Evolutionary conservation across 2,329 filamentous ascomycete species (phyloP).

Genomic region (Aschersonia sp.): DNA sequence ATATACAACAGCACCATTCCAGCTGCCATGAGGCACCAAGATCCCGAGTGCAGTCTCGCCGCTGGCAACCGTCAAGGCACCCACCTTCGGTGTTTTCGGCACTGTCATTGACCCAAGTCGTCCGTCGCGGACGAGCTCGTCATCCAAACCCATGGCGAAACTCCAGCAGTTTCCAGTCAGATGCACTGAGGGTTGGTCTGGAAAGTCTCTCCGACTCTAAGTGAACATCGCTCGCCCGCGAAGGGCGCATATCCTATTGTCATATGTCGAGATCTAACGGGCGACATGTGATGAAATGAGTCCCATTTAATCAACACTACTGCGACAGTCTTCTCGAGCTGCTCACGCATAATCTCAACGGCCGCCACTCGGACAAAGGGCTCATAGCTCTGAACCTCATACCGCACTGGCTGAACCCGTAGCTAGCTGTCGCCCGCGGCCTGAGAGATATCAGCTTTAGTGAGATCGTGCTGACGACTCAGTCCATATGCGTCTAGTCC

Average conservation of each 20-base stretch:
- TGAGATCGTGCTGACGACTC: constrained; percentile 4
- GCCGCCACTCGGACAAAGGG: constrained; percentile 48
- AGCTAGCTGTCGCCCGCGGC: constrained; percentile 47
- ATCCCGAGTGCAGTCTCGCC: constrained; percentile 7
- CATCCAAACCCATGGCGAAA: constrained; percentile 31
- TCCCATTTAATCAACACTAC: constrained; percentile 59
- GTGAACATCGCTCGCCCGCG: constrained; percentile 51
- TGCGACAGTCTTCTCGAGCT: constrained; percentile 45
- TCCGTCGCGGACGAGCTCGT: constrained; percentile 47
- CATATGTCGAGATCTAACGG: constrained; percentile 42
- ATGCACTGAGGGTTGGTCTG: constrained; percentile 30
- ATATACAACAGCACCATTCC: no score
- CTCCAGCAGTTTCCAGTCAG: constrained; percentile 26
- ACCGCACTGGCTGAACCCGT: constrained; percentile 62
- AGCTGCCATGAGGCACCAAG: not conserved
- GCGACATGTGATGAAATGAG: constrained; percentile 39
- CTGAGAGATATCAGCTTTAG: constrained; percentile 36
- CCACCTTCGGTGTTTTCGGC: constrained; percentile 67
- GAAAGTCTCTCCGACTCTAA: constrained; percentile 36
- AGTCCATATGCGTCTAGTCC: no score
- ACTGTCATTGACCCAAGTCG: constrained; percentile 68
- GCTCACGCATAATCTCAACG: constrained; percentile 40
- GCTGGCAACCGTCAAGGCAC: constrained; percentile 31
- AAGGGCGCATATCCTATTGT: constrained; percentile 54
- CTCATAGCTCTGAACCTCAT: constrained; percentile 47